phyloP scores from a whole-genome alignment of 2,329 filamentous ascomycete species.

The Cladosporium sp. region DNA sequence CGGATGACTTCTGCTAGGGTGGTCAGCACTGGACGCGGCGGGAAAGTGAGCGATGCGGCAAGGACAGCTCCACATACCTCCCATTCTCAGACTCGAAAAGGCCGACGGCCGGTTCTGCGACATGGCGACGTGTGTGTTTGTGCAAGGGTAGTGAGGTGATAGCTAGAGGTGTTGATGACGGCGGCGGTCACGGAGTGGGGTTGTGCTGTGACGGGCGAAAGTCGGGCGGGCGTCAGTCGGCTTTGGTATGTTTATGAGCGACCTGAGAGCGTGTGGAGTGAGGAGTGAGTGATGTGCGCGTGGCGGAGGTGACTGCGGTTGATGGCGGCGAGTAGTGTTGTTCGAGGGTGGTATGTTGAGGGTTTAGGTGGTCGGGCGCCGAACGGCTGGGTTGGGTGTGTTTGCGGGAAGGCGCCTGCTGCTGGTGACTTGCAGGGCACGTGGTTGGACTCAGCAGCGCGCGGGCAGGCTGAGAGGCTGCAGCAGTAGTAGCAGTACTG shows the following conservation, averaged over 20 bases:
- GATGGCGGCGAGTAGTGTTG: not conserved
- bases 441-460: not conserved
- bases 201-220: constrained; percentile 11
- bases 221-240: constrained; percentile 15
- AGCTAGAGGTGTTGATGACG: constrained; percentile 6
- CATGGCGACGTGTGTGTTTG: constrained; percentile 55
- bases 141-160: not conserved
- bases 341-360: constrained; percentile 3
- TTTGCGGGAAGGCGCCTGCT: constrained; percentile 18
- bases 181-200: constrained; percentile 10
- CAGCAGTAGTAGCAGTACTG: not conserved
- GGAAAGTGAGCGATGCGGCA: constrained; percentile 22
- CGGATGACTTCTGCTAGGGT: constrained; percentile 81
- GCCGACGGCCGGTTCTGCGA: constrained; percentile 89
- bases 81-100: constrained; percentile 89
- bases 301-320: not conserved
- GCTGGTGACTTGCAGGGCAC: constrained; percentile 3
- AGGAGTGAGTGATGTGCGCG: constrained; percentile 29
- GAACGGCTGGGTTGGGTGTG: constrained; percentile 16
- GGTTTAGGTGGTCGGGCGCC: constrained; percentile 14
- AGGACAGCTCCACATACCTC: constrained; percentile 68
- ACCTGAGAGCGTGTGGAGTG: not conserved
- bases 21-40: constrained; percentile 38
- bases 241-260: not conserved
- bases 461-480: not conserved